Percentiles rank a stretch among this genome's conserved stretches.
phyloP scores from a whole-genome alignment of 768 basidiomycete species.

The Asterophora lycoperdoides region DNA sequence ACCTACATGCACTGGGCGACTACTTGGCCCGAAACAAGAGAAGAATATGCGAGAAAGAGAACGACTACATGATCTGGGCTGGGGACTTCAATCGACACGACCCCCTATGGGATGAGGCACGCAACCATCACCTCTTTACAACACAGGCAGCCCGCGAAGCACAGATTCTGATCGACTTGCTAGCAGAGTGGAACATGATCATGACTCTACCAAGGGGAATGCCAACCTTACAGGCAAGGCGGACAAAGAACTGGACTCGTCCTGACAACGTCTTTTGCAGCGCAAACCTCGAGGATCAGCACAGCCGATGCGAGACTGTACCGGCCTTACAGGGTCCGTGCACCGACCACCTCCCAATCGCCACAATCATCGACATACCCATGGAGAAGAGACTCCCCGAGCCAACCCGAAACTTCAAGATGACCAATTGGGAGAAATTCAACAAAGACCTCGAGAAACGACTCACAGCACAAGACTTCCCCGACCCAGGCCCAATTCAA shows the following conservation, averaged over 20 bases:
- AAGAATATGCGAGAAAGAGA: background rate
- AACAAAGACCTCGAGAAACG: too few species aligned
- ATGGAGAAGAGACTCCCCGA: background rate
- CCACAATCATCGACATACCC: slow-evolving; percentile 18
- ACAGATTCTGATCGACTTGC: slow-evolving; percentile 16
- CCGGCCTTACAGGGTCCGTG: too few species aligned
- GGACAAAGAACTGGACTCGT: slow-evolving; percentile 27
- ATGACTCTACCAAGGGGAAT: too few species aligned
- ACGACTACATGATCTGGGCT: slow-evolving; percentile 23
- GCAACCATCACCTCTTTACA: slow-evolving; percentile 33
- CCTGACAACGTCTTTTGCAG: slow-evolving; percentile 33
- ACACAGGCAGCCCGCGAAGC: background rate
- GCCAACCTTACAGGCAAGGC: too few species aligned
- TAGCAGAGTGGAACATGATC: slow-evolving; percentile 19
- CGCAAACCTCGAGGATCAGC: slow-evolving; percentile 18
- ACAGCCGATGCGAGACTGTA: too few species aligned
- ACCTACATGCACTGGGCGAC: slow-evolving; percentile 14
- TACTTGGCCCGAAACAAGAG: slow-evolving; percentile 4
- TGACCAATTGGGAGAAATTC: too few species aligned
- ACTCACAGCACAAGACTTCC: too few species aligned
- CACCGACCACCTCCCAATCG: slow-evolving; percentile 29
- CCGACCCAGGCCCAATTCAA: too few species aligned
- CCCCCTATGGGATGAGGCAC: slow-evolving; percentile 32
- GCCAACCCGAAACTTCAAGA: slow-evolving; percentile 17
- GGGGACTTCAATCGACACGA: slow-evolving; percentile 41